Evolutionary conservation across 1,139 yeast genomes (phyloP), one percentile per base, ranked within the genome.

Genomic region (Debaryomyces udenii): DNA sequence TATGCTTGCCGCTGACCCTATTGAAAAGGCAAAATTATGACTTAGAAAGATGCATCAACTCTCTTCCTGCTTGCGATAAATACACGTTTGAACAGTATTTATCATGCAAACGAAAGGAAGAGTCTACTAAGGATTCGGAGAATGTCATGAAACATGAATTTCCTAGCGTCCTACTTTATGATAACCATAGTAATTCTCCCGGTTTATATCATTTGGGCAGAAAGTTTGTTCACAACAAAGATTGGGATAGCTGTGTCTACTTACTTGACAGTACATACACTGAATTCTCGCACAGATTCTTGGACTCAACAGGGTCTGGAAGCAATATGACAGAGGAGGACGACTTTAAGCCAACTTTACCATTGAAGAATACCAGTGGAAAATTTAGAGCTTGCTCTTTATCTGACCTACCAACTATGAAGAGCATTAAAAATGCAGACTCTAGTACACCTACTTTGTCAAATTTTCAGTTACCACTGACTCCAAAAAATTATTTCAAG

Each of bases 1-100:
- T 87, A 27, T 84, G 91, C 54, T 66, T 87, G 17, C 96, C 96
- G 1, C 81, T 93, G 14, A 87, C 96, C 1, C 68, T 88, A 36
- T 64, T 88, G 48, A 84, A 84, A 56, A 74, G 96, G 47, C 70
- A 78, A 28, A 81, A 78, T 44, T 86, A 83, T 54, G 76, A 78
- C 13, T 65, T 86, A 40, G 49, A 66, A 42, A 63, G 83, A 49
- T 76, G 85, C 47, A 62, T 81, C 33, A 81, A 79, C 42, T 79
- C 86, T 27, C 71, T 83, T 58, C 77, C 81, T 18, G 62, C 51
- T 36, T 67, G 55, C 36, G 82, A 77, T 41, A 68, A 67, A 49
- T 36, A 41, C 3, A 50, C 61, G 27, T 59, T 70, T 45, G 41
- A 58, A 35, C 46, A 53, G 23, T 53, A 59, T 40, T 9, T 29